Conservation (phyloP, 306 rosid genomes). For the Sicyos edulis region DNA sequence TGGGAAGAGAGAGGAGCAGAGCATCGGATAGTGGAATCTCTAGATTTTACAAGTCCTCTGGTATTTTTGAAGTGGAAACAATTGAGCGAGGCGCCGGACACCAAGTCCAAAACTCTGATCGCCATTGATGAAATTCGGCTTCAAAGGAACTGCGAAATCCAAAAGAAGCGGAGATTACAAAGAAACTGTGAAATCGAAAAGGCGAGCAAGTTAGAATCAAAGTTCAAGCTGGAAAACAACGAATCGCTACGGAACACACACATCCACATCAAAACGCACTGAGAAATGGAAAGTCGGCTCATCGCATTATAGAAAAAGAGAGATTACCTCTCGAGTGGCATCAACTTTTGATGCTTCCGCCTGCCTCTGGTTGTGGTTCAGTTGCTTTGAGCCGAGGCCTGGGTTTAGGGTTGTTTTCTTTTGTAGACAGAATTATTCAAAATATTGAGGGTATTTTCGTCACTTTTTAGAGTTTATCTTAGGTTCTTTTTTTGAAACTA, state of each 20-base stretch:
- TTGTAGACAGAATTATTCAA: not conserved
- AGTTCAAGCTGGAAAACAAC: not conserved
- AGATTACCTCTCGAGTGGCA: not conserved
- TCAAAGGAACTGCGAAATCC: not conserved
- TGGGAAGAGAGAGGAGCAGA: constrained; percentile 25
- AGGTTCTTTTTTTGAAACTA: too few relatives aligned
- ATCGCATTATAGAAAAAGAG: not conserved
- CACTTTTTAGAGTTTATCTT: too few relatives aligned
- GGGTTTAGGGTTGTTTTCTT: not conserved
- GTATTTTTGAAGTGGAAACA: constrained; percentile 22
- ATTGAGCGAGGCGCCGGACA: constrained; percentile 22
- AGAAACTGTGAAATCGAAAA: not conserved
- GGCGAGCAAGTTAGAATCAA: too few relatives aligned
- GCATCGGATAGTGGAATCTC: constrained; percentile 38
- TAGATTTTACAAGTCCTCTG: constrained; percentile 12
- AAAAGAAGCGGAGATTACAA: not conserved
- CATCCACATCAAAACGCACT: not conserved
- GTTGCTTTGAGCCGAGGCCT: not conserved
- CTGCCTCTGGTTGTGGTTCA: not conserved
- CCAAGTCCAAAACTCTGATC: constrained; percentile 34
- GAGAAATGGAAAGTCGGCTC: too few relatives aligned
- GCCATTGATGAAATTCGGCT: constrained; percentile 26
- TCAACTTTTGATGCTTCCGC: not conserved
- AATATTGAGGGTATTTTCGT: not conserved
- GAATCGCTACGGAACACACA: not conserved